Conservation (phyloP, 768 basidiomycete species). For the Lactarius psammicola region DNA sequence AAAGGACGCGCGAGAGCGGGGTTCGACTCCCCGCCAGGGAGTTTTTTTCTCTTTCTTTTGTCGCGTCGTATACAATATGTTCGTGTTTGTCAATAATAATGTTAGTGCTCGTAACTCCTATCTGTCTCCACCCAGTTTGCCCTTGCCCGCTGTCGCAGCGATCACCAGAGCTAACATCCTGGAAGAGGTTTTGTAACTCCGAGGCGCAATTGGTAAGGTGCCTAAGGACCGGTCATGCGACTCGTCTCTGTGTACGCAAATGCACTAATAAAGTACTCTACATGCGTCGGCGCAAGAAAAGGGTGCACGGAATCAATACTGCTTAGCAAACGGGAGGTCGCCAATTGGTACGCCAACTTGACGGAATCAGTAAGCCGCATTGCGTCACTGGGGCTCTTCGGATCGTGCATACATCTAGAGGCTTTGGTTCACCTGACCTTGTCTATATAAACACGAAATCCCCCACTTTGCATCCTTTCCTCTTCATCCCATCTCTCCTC, state of each 20-base stretch:
- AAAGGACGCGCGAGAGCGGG: conserved; percentile 33
- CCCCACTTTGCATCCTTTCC: neutral
- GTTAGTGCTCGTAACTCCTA: no score
- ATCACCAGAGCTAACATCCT: no score
- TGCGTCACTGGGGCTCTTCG: neutral
- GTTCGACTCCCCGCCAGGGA: conserved; percentile 36
- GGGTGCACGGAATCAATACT: no score
- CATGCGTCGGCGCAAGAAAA: no score
- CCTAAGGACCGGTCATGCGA: neutral
- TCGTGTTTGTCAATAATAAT: no score
- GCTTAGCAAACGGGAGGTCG: neutral
- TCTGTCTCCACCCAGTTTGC: no score
- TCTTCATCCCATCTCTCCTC: conserved; percentile 1
- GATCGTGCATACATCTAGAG: neutral
- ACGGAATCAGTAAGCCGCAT: neutral
- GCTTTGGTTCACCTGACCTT: neutral
- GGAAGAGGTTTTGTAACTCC: no score
- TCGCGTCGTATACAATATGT: no score
- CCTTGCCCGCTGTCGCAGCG: no score
- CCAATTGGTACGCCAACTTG: neutral
- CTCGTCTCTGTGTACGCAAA: no score
- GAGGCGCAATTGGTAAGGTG: no score
- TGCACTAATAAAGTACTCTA: no score
- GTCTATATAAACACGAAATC: neutral
- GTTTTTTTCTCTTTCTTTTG: neutral